Percentiles rank a stretch among this genome's conserved stretches.
These are phyloP conservation scores for Aspergillus sclerotialis DNA, from an alignment of 2,329 filamentous ascomycete genomes.

Conservation along the genomic window DNA sequence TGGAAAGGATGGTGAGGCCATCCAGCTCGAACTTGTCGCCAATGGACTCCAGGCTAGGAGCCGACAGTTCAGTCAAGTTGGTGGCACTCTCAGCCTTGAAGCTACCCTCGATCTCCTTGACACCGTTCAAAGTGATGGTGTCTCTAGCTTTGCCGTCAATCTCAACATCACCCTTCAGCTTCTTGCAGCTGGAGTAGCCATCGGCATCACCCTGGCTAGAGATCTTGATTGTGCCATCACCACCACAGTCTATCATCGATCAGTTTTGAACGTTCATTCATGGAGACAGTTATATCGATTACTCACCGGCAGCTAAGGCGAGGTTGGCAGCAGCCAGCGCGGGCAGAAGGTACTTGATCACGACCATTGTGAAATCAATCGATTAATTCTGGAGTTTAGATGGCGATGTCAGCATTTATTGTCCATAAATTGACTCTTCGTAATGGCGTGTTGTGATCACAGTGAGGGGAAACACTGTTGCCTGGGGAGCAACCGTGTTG, in stretches of 20 bases:
- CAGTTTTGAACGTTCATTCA: conserved; percentile 4
- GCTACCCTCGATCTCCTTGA: conserved; percentile 52
- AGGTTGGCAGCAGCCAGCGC: conserved; percentile 48
- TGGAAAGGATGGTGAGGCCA: conserved; percentile 61
- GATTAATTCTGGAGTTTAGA: conserved; percentile 1
- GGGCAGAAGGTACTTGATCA: conserved; percentile 51
- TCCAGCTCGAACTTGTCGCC: conserved; percentile 62
- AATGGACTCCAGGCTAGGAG: conserved; percentile 57
- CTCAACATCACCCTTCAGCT: conserved; percentile 61
- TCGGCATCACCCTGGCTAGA: conserved; percentile 57
- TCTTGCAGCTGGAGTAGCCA: conserved; percentile 60
- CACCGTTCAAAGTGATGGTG: conserved; percentile 56
- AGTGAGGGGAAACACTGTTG: conserved; percentile 2
- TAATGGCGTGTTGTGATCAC: no score
- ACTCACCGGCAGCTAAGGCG: conserved; percentile 42
- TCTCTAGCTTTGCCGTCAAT: conserved; percentile 53
- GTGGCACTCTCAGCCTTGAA: conserved; percentile 49
- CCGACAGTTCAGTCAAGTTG: conserved; percentile 58
- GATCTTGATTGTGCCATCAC: conserved; percentile 35
- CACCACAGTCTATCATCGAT: conserved; percentile 12
- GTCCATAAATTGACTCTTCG: no score
- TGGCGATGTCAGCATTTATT: conserved; percentile 6
- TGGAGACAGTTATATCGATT: conserved; percentile 1
- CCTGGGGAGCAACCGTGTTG: no score
- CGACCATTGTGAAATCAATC: conserved; percentile 36